A percentile compares a stretch with the other conserved stretches of the same genome.
Evolutionary conservation across 2,329 filamentous ascomycete genomes (phyloP).

Genomic region (Cercospora sesami): DNA sequence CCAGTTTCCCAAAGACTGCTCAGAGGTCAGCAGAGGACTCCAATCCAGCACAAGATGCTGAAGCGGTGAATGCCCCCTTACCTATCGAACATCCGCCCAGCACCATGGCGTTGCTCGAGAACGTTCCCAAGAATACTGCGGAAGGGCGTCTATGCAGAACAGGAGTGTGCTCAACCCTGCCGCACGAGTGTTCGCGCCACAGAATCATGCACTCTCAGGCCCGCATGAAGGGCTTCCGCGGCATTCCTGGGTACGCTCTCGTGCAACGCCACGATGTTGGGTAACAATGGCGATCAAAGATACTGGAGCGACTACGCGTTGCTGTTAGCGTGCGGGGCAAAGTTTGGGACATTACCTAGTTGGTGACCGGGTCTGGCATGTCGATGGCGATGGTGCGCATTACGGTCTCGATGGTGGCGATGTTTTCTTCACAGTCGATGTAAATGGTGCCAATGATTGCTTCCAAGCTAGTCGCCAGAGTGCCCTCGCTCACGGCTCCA

Average conservation of each 20-base stretch:
- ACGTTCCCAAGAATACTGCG: neutral
- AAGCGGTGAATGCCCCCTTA: neutral
- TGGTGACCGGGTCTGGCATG: neutral
- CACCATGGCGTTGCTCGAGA: neutral
- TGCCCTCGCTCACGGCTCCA: neutral
- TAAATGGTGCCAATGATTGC: constrained; percentile 14
- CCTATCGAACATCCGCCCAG: neutral
- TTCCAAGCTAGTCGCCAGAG: constrained; percentile 9
- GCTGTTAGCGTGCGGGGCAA: neutral
- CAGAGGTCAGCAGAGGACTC: neutral
- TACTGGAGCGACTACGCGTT: neutral
- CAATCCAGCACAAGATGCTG: neutral
- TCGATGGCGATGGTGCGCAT: constrained; percentile 1
- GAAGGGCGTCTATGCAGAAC: neutral
- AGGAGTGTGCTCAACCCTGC: neutral
- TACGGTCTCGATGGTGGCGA: neutral
- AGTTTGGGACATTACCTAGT: neutral
- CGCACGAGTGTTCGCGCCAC: neutral
- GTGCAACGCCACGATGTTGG: neutral
- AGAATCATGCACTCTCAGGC: neutral
- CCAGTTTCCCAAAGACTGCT: neutral
- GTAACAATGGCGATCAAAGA: neutral
- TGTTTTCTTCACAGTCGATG: neutral
- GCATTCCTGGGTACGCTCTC: neutral
- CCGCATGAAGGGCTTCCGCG: neutral